A percentile compares a stretch with the other conserved stretches of the same genome.
phyloP scores from a whole-genome alignment of 73 alveolate genomes.

The Breviolum minutum region DNA sequence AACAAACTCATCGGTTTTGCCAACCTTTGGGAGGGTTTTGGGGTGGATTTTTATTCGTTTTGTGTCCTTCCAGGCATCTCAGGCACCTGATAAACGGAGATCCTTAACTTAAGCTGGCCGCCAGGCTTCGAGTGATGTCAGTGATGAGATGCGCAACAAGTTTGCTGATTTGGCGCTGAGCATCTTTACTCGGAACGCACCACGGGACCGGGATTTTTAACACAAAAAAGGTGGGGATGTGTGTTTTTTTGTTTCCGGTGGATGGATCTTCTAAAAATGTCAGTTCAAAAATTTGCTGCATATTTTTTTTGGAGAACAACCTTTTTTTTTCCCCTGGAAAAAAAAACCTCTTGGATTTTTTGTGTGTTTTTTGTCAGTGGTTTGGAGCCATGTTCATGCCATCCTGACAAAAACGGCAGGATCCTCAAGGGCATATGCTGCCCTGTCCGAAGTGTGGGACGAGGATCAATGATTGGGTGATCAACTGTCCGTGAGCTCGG shows the following conservation, averaged over 20 bases:
- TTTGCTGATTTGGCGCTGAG: constrained; percentile 99
- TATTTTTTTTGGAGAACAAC: neutral
- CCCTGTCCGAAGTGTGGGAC: constrained; percentile 72
- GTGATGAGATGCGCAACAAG: constrained; percentile 91
- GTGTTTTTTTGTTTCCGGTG: no score
- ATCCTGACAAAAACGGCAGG: neutral
- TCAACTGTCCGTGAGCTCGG: constrained; percentile 14
- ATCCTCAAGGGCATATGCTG: constrained; percentile 42
- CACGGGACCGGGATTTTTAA: constrained; percentile 95
- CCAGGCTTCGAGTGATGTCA: constrained; percentile 50
- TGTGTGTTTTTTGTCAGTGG: neutral
- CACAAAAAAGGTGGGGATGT: no score
- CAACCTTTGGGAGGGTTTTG: no score
- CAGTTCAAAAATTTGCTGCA: neutral
- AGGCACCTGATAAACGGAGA: no score
- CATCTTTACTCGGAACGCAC: constrained; percentile 98
- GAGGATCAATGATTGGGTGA: constrained; percentile 62
- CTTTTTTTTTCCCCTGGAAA: neutral
- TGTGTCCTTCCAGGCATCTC: no score
- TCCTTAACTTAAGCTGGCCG: no score
- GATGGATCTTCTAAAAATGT: no score
- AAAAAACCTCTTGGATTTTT: neutral
- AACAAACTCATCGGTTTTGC: no score
- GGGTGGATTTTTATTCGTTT: no score
- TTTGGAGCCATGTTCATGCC: neutral